Evolutionary conservation across 139 green algal genomes (phyloP), one percentile per base, ranked within the genome.

Genomic region (Chlamydomonas urium): DNA sequence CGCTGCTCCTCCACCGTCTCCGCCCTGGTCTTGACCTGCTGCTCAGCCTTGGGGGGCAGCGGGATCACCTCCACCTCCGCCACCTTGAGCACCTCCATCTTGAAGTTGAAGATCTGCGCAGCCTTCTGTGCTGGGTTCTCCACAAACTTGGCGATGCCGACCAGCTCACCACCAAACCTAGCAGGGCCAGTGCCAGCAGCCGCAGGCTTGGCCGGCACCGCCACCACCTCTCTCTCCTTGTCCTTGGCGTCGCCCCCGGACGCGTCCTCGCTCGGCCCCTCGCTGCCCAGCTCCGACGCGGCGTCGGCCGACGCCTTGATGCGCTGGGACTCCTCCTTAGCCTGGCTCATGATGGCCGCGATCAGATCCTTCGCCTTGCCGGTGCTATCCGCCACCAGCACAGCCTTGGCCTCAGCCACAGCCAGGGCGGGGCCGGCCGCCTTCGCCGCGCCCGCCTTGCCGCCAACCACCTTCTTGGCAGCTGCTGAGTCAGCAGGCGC

Each of bases 331-430:
- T 69, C 56, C 2, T 6, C 19, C 2, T 42, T 3, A 28, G 57
- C 76, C 66, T 85, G 63, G 5, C 34, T 65, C 75, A 86, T 69
- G 5, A 82, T 47, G 57, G 66, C 37, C 34, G 79, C 79, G 48
- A 89, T 89, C 29, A 86, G 38, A 10, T 75, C 50, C 72, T 67
- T 38, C 6, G 83, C 83, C 77, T 89, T 88, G 57, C 73, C 79
- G 1, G 66, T 56, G 24, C 79, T 79, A 63, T 79, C 72, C 4
- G 78, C 68, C 56, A 75, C 69, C 28, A 23, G 38, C 37, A n/a
- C n/a, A n/a, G n/a, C n/a, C n/a, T n/a, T n/a, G n/a, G n/a, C n/a
- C n/a, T n/a, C n/a, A n/a, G n/a, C n/a, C n/a, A n/a, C n/a, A n/a
- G 45, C 66, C 45, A 37, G 36, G 32, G 33, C 47, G 26, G 47